phyloP scores from a whole-genome alignment of 495 filamentous ascomycete genomes.

The Pseudomonodictys pantanalensis region DNA sequence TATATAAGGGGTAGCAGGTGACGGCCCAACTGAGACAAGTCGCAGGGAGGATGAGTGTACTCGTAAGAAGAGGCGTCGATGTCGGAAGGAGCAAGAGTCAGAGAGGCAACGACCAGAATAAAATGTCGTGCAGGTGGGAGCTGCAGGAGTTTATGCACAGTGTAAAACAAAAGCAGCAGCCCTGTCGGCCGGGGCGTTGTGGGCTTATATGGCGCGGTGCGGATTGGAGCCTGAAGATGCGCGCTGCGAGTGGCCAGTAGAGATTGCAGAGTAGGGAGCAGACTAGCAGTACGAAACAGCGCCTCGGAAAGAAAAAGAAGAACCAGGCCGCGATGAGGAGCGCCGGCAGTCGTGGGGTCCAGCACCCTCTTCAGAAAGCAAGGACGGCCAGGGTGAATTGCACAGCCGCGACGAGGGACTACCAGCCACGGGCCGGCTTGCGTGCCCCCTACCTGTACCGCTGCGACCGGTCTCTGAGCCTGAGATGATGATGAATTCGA shows the following conservation, averaged over 20 bases:
- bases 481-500: background rate
- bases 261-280: background rate
- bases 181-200: conserved; percentile 11
- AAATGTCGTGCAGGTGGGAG: conserved; percentile 28
- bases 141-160: conserved; percentile 26
- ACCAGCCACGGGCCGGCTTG: conserved; percentile 17
- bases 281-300: background rate
- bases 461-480: conserved; percentile 17
- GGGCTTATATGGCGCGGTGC: conserved; percentile 22
- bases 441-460: conserved; percentile 1
- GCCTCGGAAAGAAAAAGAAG: conserved; percentile 7
- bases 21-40: conserved; percentile 29
- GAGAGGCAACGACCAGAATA: conserved; percentile 6
- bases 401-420: conserved; percentile 18
- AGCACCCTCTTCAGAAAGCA: background rate
- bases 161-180: conserved; percentile 18
- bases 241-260: conserved; percentile 17
- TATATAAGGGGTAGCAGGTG: conserved; percentile 27
- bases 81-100: conserved; percentile 9
- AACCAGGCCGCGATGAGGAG: conserved; percentile 9
- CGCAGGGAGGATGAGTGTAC: conserved; percentile 6
- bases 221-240: conserved; percentile 31
- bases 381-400: conserved; percentile 7
- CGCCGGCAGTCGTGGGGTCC: conserved; percentile 19
- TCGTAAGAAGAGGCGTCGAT: conserved; percentile 2